Base-by-base conservation (phyloP, 208 protist species). In the Crithidia bombi region DNA sequence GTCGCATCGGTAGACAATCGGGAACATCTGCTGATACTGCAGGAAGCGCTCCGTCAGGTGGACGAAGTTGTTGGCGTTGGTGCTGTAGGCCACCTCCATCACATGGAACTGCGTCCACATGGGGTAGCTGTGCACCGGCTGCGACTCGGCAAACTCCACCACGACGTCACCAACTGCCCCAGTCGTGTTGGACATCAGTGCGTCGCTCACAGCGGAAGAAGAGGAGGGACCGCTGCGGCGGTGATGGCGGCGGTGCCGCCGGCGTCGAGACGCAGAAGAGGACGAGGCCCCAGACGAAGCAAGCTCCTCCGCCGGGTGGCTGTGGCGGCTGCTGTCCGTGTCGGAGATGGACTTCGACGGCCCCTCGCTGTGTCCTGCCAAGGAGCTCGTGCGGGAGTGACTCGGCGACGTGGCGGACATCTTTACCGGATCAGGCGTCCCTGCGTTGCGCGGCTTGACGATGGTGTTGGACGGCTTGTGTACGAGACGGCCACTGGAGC, bases 71-170 rank as follows among this genome's bases (percentile, higher is more conserved):
- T 86, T 87, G 15, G 74, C 46, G 25, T 69, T 39, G 14, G 78
- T 89, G 70, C 75, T 87, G 75, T 74, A 79, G 0, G 82, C 83
- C 36, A 88, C 55, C 62, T 90, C 79, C 79, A 92, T 78, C 58
- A 88, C 83, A 64, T 89, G 81, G 35, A 89, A 57, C 70, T 90
- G 83, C 30, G 81, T 75, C 87, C 87, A 92, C 63, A 88, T 71
- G n/a, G 69, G 51, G 64, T 61, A 69, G 58, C 57, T 66, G 77
- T 73, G 75, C 39, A 79, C 67, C 12, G 70, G 73, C 51, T 36
- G 57, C n/a, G 63, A 38, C 23, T 14, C 38, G 33, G 44, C 26
- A 30, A 64, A 33, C 49, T 50, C 59, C 25, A 26, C 46, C n/a
- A 49, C 19, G 14, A 38, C 49, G 3, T 66, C 56, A 35, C 9